phyloP scores from a whole-genome alignment of 1,284 basidiomycete species.

The Coriolopsis trogii region DNA sequence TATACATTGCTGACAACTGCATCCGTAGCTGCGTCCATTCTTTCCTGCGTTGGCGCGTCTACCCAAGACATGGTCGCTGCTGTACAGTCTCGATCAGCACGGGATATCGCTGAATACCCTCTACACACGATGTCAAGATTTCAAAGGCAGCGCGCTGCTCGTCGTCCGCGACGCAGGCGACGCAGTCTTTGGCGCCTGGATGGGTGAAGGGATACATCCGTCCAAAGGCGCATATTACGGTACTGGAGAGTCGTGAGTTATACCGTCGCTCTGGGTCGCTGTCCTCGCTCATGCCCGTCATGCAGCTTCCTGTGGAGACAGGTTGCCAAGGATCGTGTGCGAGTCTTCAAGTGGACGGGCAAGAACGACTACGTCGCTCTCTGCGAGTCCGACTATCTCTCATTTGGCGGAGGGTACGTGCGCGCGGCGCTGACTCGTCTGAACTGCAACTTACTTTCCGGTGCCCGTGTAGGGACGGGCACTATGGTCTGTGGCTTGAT shows the following conservation, averaged over 20 bases:
- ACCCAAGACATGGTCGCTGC: conserved; percentile 79
- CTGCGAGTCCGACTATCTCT: conserved; percentile 79
- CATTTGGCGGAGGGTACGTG: conserved; percentile 88
- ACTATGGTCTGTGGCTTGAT: conserved; percentile 91
- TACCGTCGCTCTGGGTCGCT: conserved; percentile 1
- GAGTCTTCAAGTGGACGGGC: conserved; percentile 87
- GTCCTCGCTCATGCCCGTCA: neutral
- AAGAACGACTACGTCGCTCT: conserved; percentile 90
- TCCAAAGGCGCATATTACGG: conserved; percentile 78
- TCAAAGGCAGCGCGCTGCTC: conserved; percentile 52
- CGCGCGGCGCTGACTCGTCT: conserved; percentile 28
- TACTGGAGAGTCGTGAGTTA: conserved; percentile 80
- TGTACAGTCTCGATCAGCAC: conserved; percentile 95
- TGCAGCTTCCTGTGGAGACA: conserved; percentile 78
- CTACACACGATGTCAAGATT: conserved; percentile 64
- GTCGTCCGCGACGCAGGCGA: conserved; percentile 65
- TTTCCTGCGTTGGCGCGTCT: conserved; percentile 85
- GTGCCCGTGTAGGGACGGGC: conserved; percentile 63
- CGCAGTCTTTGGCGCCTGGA: conserved; percentile 78
- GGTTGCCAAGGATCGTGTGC: conserved; percentile 45
- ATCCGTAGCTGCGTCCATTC: conserved; percentile 62
- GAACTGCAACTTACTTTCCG: neutral
- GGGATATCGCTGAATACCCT: conserved; percentile 92
- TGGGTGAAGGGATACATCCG: conserved; percentile 71
- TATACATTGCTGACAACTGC: neutral